Evolutionary conservation across 208 protist genomes (phyloP).

Genomic region (Trypanosoma grayi): DNA sequence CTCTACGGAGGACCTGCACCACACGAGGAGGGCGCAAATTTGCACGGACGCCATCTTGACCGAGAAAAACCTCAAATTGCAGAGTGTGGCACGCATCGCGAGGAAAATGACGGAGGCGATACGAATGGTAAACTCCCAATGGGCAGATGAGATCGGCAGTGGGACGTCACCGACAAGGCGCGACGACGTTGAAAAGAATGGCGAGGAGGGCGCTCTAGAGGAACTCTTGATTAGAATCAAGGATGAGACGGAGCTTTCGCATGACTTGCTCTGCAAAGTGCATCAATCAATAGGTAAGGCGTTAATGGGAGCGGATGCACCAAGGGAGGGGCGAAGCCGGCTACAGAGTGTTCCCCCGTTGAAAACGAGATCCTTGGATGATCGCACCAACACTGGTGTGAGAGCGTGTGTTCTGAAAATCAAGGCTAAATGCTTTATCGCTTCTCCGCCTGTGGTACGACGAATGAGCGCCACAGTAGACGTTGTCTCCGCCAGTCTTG

Average conservation of each 20-base stretch:
- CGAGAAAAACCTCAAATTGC: slow-evolving; percentile 14
- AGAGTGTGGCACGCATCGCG: slow-evolving; percentile 24
- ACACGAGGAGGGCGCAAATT: not conserved
- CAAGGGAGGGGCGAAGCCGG: not conserved
- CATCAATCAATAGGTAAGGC: slow-evolving; percentile 4
- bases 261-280: slow-evolving; percentile 7
- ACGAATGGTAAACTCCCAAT: slow-evolving; percentile 34
- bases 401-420: slow-evolving; percentile 4
- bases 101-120: slow-evolving; percentile 39
- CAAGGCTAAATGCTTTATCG: slow-evolving; percentile 44
- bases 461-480: slow-evolving; percentile 34
- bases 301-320: not conserved
- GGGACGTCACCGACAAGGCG: not conserved
- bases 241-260: not conserved
- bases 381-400: not conserved
- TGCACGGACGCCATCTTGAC: slow-evolving; percentile 35
- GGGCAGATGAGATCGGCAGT: slow-evolving; percentile 31
- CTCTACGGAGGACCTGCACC: not conserved
- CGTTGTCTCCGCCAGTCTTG: slow-evolving; percentile 36
- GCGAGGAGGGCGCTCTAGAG: not conserved
- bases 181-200: not conserved
- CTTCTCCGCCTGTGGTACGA: slow-evolving; percentile 33
- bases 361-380: not conserved
- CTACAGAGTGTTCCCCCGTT: not conserved
- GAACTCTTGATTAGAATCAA: slow-evolving; percentile 11